Conservation (phyloP, 352 stramenopile species). For the Globisporangium radiosum region DNA sequence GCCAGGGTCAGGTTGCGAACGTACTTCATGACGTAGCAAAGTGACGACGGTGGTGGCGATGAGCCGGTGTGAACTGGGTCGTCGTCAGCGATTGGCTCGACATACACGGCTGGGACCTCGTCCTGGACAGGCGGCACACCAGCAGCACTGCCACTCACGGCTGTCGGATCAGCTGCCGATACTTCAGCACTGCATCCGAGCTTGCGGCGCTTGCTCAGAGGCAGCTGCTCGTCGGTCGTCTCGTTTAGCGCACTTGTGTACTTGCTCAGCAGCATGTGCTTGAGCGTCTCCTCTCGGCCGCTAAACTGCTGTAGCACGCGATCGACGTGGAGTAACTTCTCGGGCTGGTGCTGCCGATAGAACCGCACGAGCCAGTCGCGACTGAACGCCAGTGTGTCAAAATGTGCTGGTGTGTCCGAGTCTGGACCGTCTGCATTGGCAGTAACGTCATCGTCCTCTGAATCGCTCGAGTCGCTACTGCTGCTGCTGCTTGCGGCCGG, state of each 20-base stretch:
- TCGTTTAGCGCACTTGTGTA: conserved; percentile 19
- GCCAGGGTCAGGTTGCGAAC: not conserved
- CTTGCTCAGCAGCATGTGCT: conserved; percentile 52
- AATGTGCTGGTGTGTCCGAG: conserved; percentile 5
- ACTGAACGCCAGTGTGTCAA: conserved; percentile 23
- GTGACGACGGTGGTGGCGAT: conserved; percentile 1
- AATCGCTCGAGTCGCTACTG: conserved; percentile 9
- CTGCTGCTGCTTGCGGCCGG: not conserved
- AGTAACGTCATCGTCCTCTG: conserved; percentile 6
- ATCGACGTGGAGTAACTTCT: conserved; percentile 37
- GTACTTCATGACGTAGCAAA: conserved; percentile 37
- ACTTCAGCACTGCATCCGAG: conserved; percentile 13
- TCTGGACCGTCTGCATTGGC: too few relatives aligned
- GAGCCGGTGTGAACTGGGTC: too few relatives aligned
- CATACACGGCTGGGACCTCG: conserved; percentile 3
- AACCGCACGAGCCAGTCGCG: conserved; percentile 46
- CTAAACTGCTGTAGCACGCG: conserved; percentile 54
- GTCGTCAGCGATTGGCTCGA: not conserved
- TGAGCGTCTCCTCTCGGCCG: conserved; percentile 53
- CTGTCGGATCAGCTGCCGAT: conserved; percentile 10
- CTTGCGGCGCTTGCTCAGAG: conserved; percentile 11
- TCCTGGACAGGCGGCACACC: not conserved
- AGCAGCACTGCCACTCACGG: not conserved
- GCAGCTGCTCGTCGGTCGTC: not conserved
- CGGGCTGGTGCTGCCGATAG: conserved; percentile 45